Base-by-base conservation (phyloP, 2,329 filamentous ascomycete genomes). In the Trichoderma koningii region DNA sequence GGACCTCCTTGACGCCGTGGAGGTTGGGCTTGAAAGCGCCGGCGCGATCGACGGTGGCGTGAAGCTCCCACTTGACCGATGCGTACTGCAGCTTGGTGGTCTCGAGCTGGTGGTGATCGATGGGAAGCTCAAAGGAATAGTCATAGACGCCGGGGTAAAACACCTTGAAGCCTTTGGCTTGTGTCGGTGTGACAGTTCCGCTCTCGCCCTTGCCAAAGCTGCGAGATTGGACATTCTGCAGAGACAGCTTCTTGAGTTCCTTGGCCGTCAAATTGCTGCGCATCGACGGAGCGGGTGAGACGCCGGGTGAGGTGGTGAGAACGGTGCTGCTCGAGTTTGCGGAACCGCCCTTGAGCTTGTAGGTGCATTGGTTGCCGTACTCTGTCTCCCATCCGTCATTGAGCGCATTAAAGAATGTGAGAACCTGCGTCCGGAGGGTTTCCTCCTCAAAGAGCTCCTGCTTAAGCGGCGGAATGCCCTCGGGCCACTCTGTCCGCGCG, bases 401-500 rank as follows among this genome's bases (percentile, higher is more conserved):
- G 73, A 84, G 80, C 55, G 90, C 89, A 72, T 97, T 96, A 82
- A 97, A 99, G 74, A 98, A 98, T 0, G 90, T 94, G 78, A 92
- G 88, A 19, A 88, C 94, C 73, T 97, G 93, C 47, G 91, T 94
- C 77, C 96, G 89, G 66, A 98, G 83, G 3, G 88, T 91, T 70
- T 95, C 90, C 68, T 92, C 90, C 73, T 98, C 93, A 71, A 87
- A 89, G 61, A 92, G 87, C 47, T 96, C 91, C 1, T 89, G 84
- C 76, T 96, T 97, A 65, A 89, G 84, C 0, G 93, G 93, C 3
- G 95, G 94, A 34, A 98, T 95, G 57, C 93, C 92, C 80, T 98
- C 95, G 17, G 95, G 94, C 95, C 95, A 99, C 73, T 97, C 93
- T 1, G 95, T 98, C 68, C 90, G 86, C 3, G 93, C 92, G 73